Evolutionary conservation across 768 basidiomycete genomes (phyloP), one percentile per base, ranked within the genome.

Genomic region (Coprinellus micaceus): DNA sequence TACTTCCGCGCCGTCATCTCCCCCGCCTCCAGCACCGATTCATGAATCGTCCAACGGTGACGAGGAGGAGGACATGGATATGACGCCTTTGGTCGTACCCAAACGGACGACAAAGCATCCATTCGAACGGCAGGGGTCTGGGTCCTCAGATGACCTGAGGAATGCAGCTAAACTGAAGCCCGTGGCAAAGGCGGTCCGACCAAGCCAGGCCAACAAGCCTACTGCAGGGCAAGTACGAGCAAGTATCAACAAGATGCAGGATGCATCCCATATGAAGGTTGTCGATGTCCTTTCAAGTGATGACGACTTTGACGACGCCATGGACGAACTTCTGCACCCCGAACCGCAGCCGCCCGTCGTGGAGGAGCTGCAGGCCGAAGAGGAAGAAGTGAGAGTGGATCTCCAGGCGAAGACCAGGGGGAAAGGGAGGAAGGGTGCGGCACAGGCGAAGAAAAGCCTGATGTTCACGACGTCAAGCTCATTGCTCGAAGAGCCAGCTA

Each of bases 271-370:
- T 4, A 60, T 68, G 58, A 70, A 71, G 59, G 73, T 78, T 15
- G 73, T 78, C 24, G 74, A 78, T 49, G 71, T 78, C 15, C 75
- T 74, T 6, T 72, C 73, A 7, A 75, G 76, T 37, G 74, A 75
- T 30, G 72, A 74, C n/a, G 67, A 64, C 25, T 65, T 60, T 10
- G 57, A 59, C 11, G 59, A 63, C n/a, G 54, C 60, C n/a, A 58
- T 63, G 17, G 61, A 54, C n/a, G 53, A 53, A 33, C 29, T 26
- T 39, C 29, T 10, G 54, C 1, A n/a, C 40, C 36, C 36, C 17
- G 9, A 37, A 37, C 36, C 36, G 17, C 9, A 37, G 36, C 36
- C 36, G 17, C 9, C 17, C 36, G 9, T 17, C 9, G 36, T 37
- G 46, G 40, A 21, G 46, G 54, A 57, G 41, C 43, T 52, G 43